Evolutionary conservation across 2,329 filamentous ascomycete species (phyloP).

Genomic region (Fusarium sp.): DNA sequence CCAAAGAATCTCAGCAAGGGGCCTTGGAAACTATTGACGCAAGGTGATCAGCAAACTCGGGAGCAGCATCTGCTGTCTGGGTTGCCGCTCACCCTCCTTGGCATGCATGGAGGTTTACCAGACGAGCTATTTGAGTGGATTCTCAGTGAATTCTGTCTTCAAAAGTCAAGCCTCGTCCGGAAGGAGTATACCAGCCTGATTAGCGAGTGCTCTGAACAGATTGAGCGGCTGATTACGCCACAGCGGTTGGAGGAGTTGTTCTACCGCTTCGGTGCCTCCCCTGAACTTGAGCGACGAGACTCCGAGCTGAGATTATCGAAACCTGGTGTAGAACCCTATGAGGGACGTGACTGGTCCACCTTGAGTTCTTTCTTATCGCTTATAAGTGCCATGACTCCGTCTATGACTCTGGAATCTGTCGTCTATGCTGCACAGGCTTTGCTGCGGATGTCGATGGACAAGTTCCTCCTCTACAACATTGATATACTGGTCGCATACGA

Average conservation of each 20-base stretch:
- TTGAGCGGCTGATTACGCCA: constrained; percentile 58
- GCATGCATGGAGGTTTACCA: constrained; percentile 58
- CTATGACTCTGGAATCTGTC: constrained; percentile 50
- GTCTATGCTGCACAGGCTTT: constrained; percentile 60
- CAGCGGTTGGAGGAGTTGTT: constrained; percentile 66
- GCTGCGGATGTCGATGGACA: constrained; percentile 67
- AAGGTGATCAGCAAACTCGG: constrained; percentile 58
- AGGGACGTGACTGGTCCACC: constrained; percentile 59
- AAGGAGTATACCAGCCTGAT: constrained; percentile 71
- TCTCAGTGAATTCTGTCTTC: constrained; percentile 67
- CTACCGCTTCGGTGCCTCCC: constrained; percentile 65
- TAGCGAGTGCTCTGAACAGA: constrained; percentile 57
- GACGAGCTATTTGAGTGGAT: constrained; percentile 77
- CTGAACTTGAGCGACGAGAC: constrained; percentile 54
- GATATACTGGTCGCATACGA: constrained; percentile 56
- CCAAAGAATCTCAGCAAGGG: constrained; percentile 51
- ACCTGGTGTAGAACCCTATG: constrained; percentile 44
- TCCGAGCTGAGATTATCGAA: constrained; percentile 39
- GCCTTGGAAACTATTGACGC: constrained; percentile 61
- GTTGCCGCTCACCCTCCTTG: constrained; percentile 65
- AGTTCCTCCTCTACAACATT: constrained; percentile 57
- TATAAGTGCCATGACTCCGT: constrained; percentile 52
- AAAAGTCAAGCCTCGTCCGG: constrained; percentile 67
- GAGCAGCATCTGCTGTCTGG: constrained; percentile 73
- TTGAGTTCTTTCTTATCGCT: constrained; percentile 59